phyloP scores from a whole-genome alignment of 768 basidiomycete genomes.

The Lentinula raphanica region DNA sequence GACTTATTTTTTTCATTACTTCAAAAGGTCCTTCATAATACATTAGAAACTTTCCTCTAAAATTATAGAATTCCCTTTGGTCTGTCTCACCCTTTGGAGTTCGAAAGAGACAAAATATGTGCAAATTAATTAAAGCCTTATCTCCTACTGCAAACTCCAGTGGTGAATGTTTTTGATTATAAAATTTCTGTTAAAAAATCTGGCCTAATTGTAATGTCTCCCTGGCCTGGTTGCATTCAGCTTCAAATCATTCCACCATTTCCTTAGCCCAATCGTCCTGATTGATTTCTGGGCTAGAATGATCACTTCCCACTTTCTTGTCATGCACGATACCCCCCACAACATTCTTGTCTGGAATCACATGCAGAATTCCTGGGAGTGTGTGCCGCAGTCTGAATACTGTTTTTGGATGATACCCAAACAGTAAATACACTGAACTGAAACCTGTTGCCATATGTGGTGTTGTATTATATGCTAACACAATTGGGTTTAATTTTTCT shows the following conservation, averaged over 20 bases:
- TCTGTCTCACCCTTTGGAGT: too few species aligned
- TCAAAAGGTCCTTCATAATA: constrained; percentile 29
- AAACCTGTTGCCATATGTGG: constrained; percentile 17
- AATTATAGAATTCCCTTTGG: background rate
- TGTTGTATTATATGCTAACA: constrained; percentile 25
- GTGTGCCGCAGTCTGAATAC: background rate
- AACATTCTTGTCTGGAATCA: too few species aligned
- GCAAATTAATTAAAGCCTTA: background rate
- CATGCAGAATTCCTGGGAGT: too few species aligned
- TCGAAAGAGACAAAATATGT: background rate
- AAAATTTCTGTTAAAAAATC: background rate
- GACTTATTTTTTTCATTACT: constrained; percentile 21
- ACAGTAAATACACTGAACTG: constrained; percentile 22
- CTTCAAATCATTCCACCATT: background rate
- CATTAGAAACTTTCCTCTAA: constrained; percentile 22
- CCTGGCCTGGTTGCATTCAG: background rate
- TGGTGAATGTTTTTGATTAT: background rate
- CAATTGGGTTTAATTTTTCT: constrained; percentile 14
- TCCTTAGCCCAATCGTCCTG: background rate
- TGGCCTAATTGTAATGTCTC: background rate
- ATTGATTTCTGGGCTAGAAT: background rate
- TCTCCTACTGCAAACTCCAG: background rate
- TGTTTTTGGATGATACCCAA: constrained; percentile 21
- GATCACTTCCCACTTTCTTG: too few species aligned
- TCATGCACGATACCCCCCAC: too few species aligned